Percentiles rank a stretch among this genome's conserved stretches.
Conservation (phyloP, 2,329 filamentous ascomycete genomes). For the Trichoderma koningii region DNA sequence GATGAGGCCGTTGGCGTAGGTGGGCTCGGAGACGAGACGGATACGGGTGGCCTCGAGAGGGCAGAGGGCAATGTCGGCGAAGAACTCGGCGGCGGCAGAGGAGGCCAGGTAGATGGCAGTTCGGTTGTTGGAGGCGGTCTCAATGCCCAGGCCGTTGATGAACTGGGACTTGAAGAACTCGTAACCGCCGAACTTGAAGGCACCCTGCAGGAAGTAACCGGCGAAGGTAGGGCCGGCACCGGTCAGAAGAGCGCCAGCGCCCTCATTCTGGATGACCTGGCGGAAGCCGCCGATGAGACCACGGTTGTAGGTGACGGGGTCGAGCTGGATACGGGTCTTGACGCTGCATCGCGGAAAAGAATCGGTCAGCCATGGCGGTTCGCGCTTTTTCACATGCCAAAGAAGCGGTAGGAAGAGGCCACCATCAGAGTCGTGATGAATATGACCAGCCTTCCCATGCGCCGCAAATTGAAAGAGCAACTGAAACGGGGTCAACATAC, state of each 20-base stretch:
- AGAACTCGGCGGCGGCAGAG: constrained; percentile 65
- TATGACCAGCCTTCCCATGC: not conserved
- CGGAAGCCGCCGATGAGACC: constrained; percentile 84
- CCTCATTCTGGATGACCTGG: constrained; percentile 81
- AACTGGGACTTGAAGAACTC: constrained; percentile 95
- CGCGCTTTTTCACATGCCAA: not conserved
- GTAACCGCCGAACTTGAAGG: constrained; percentile 93
- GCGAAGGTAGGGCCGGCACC: constrained; percentile 83
- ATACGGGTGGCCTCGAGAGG: constrained; percentile 92
- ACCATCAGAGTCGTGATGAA: not conserved
- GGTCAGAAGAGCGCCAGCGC: constrained; percentile 81
- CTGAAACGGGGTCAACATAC: constrained; percentile 62
- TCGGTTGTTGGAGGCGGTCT: constrained; percentile 75
- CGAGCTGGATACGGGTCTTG: constrained; percentile 95
- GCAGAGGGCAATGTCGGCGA: constrained; percentile 81
- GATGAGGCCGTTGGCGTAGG: constrained; percentile 78
- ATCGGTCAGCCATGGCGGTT: constrained; percentile 31
- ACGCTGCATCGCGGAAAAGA: constrained; percentile 58
- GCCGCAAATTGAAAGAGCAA: not conserved
- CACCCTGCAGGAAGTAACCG: constrained; percentile 92
- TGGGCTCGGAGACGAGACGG: constrained; percentile 85
- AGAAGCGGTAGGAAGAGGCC: not conserved
- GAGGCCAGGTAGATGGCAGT: constrained; percentile 79
- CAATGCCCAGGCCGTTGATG: constrained; percentile 77
- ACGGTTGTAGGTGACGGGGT: constrained; percentile 84